A percentile compares a stretch with the other conserved stretches of the same genome.
Evolutionary conservation across 176 grass and related monocot species (phyloP).

Genomic region (Metroxylon sagu): DNA sequence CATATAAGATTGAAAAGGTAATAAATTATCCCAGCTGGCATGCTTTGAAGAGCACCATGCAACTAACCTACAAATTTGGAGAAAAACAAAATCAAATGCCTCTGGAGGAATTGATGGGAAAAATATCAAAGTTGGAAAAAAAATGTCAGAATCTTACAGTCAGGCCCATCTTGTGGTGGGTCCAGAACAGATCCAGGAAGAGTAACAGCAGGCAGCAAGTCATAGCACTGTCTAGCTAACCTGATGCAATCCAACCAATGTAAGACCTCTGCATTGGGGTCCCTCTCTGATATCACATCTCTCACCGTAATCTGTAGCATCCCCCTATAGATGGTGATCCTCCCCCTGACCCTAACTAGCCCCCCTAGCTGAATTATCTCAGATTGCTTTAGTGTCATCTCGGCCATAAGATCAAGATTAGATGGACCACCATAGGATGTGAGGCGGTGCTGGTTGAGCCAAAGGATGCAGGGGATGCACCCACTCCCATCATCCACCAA

Average conservation of each 20-base stretch:
- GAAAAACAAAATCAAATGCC: no score
- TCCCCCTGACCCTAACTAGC: constrained; percentile 57
- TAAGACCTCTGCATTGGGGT: constrained; percentile 63
- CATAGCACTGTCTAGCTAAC: constrained; percentile 56
- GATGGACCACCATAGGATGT: background rate
- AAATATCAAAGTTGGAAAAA: no score
- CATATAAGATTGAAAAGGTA: no score
- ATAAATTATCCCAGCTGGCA: no score
- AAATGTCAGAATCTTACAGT: no score
- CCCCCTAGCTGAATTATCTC: constrained; percentile 40
- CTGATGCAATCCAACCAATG: constrained; percentile 67
- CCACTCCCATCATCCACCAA: constrained; percentile 66
- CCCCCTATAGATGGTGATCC: constrained; percentile 48
- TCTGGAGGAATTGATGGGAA: no score
- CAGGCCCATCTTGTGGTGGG: no score
- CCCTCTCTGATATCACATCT: constrained; percentile 61
- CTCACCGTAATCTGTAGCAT: constrained; percentile 50
- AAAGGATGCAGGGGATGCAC: constrained; percentile 67
- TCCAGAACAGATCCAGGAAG: no score
- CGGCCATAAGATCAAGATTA: constrained; percentile 32
- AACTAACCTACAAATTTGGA: no score
- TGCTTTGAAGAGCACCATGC: no score
- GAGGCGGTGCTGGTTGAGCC: constrained; percentile 40
- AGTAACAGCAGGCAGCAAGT: background rate
- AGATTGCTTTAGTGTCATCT: constrained; percentile 31